phyloP scores from a whole-genome alignment of 495 filamentous ascomycete genomes.

The Penicillium verhagenii region DNA sequence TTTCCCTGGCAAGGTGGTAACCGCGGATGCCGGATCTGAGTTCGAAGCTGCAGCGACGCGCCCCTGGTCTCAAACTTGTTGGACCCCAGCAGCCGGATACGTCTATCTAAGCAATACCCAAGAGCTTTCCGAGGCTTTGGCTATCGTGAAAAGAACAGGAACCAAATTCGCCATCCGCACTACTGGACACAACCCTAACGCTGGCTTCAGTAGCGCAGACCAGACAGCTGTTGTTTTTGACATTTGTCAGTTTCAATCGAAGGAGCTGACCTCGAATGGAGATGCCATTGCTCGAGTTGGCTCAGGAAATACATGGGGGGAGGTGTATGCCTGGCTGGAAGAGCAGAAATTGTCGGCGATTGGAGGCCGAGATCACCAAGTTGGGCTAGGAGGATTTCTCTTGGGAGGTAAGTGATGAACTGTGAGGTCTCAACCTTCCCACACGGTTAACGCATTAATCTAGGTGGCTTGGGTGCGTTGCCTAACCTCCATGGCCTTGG shows the following conservation, averaged over 20 bases:
- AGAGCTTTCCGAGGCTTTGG: not conserved
- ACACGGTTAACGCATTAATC: not conserved
- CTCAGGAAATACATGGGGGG: not conserved
- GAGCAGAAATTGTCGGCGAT: not conserved
- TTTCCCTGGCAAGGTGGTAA: not conserved
- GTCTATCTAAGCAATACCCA: not conserved
- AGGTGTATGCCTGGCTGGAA: not conserved
- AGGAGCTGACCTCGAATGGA: not conserved
- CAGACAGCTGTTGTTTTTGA: not conserved
- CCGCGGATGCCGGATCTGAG: not conserved
- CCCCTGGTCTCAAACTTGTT: not conserved
- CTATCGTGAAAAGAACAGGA: not conserved
- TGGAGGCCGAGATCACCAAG: not conserved
- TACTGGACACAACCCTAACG: not conserved
- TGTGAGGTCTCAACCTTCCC: no score
- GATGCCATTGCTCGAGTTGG: not conserved
- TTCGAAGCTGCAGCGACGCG: not conserved
- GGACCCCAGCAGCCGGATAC: not conserved
- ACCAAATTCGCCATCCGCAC: not conserved
- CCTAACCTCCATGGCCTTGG: not conserved
- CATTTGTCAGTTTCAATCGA: not conserved
- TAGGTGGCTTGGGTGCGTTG: not conserved
- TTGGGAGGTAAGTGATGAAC: not conserved
- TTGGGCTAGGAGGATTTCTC: not conserved
- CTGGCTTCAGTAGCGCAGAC: not conserved